A percentile compares a stretch with the other conserved stretches of the same genome.
phyloP scores from a whole-genome alignment of 495 filamentous ascomycete genomes.

The Gamarada debralockiae region DNA sequence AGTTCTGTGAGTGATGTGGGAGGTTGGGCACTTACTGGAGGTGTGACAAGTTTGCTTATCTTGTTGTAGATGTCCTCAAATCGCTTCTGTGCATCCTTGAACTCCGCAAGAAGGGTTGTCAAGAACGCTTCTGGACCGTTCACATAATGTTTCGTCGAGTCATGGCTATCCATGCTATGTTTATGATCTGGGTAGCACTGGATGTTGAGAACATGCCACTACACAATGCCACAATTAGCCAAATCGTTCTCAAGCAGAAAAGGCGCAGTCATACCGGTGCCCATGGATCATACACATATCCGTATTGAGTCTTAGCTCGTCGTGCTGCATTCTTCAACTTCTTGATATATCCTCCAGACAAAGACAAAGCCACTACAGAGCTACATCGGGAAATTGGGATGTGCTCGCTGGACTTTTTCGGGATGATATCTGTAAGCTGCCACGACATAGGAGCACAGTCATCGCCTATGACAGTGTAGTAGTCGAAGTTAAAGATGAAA shows the following conservation, averaged over 20 bases:
- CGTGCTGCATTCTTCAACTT: conserved; percentile 33
- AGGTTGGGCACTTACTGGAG: conserved; percentile 30
- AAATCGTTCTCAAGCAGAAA: not conserved
- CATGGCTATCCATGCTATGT: conserved; percentile 42
- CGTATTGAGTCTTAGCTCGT: conserved; percentile 31
- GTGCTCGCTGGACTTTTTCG: conserved; percentile 32
- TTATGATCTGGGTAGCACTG: conserved; percentile 50
- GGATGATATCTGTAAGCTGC: conserved; percentile 33
- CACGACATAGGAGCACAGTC: conserved; percentile 45
- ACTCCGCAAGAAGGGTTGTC: conserved; percentile 43
- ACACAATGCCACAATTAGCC: conserved; percentile 22
- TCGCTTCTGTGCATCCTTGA: conserved; percentile 46
- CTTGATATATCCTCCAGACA: conserved; percentile 35
- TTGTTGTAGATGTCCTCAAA: conserved; percentile 40
- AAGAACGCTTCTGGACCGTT: conserved; percentile 53
- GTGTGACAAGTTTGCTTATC: conserved; percentile 46
- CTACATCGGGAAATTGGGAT: conserved; percentile 46
- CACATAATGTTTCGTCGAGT: conserved; percentile 40
- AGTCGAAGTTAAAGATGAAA: conserved; percentile 54
- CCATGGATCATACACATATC: conserved; percentile 41
- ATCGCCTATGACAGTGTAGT: conserved; percentile 45
- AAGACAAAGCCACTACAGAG: conserved; percentile 43
- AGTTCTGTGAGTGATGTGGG: not conserved
- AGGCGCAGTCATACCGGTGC: conserved; percentile 7
- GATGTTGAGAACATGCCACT: conserved; percentile 50